phyloP scores from a whole-genome alignment of 2,329 filamentous ascomycete species.

The Monosporascus sp. region DNA sequence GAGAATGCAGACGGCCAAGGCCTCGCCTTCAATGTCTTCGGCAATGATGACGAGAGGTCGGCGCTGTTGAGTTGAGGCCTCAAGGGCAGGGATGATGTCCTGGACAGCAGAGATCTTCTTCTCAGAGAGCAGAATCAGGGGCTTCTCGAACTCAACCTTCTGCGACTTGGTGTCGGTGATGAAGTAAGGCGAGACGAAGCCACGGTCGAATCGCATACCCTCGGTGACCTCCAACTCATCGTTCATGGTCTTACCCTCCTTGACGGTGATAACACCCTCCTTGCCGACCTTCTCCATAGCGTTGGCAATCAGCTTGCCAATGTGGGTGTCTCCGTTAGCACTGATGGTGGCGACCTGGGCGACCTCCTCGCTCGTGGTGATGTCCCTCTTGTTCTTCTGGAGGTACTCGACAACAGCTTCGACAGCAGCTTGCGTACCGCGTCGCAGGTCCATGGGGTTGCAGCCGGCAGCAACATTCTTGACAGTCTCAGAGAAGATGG shows the following conservation, averaged over 20 bases:
- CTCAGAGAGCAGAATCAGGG: slow-evolving; percentile 94
- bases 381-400: slow-evolving; percentile 93
- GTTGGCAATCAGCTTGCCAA: slow-evolving; percentile 91
- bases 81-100: slow-evolving; percentile 96
- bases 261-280: slow-evolving; percentile 99
- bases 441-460: slow-evolving; percentile 98
- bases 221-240: slow-evolving; percentile 99
- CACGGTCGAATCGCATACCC: slow-evolving; percentile 99
- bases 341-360: slow-evolving; percentile 98
- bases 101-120: slow-evolving; percentile 99
- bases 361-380: slow-evolving; percentile 95
- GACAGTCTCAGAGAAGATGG: slow-evolving; percentile 99
- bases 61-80: slow-evolving; percentile 92
- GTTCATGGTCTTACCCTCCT: slow-evolving; percentile 98
- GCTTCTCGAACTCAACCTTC: slow-evolving; percentile 99
- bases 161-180: slow-evolving; percentile 98
- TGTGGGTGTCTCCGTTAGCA: slow-evolving; percentile 92
- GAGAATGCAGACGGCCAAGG: slow-evolving; percentile 95
- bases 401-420: slow-evolving; percentile 92
- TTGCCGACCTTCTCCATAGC: slow-evolving; percentile 99
- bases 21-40: slow-evolving; percentile 98
- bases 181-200: slow-evolving; percentile 98
- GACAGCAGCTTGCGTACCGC: slow-evolving; percentile 94
- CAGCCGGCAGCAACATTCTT: slow-evolving; percentile 99
- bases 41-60: slow-evolving; percentile 97